A percentile compares a stretch with the other conserved stretches of the same genome.
These are phyloP conservation scores for Calophaca sinica DNA, from an alignment of 306 rosid genomes.

Conservation along the genomic window DNA sequence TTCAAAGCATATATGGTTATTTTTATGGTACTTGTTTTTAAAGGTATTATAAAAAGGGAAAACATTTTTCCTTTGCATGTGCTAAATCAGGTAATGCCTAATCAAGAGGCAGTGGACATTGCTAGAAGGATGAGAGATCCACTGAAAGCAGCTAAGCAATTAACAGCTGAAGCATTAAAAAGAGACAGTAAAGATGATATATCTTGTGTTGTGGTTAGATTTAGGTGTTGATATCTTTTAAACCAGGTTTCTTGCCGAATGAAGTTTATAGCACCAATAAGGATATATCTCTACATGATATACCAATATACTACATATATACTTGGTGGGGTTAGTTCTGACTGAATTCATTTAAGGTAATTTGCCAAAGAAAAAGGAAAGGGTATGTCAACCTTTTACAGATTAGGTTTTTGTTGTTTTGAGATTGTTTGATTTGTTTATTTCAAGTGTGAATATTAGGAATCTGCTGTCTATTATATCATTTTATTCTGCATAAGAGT, in stretches of 20 bases:
- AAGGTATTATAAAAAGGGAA: background rate
- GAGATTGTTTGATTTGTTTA: slow-evolving; percentile 66
- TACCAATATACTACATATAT: slow-evolving; percentile 36
- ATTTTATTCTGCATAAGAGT: slow-evolving; percentile 28
- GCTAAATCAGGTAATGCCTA: too few relatives aligned
- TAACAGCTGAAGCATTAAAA: too few relatives aligned
- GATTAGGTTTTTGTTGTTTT: slow-evolving; percentile 46
- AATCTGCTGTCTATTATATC: background rate
- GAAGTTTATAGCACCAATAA: slow-evolving; percentile 44
- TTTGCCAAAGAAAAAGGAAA: slow-evolving; percentile 26
- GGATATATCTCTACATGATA: slow-evolving; percentile 17
- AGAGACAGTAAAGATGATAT: too few relatives aligned
- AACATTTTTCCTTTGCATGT: slow-evolving; percentile 31
- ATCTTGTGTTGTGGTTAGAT: too few relatives aligned
- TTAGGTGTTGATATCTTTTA: too few relatives aligned
- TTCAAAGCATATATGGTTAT: background rate
- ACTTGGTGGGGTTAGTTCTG: slow-evolving; percentile 42
- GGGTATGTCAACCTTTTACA: slow-evolving; percentile 43
- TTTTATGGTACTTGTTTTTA: background rate
- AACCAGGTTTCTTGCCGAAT: slow-evolving; percentile 16
- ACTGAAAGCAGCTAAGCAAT: too few relatives aligned
- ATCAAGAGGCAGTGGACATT: too few relatives aligned
- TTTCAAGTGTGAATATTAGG: slow-evolving; percentile 48
- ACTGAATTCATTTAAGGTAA: slow-evolving; percentile 39
- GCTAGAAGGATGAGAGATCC: too few relatives aligned